Base-by-base conservation (phyloP, 768 basidiomycete species). In the Leucosporidium scottii region DNA sequence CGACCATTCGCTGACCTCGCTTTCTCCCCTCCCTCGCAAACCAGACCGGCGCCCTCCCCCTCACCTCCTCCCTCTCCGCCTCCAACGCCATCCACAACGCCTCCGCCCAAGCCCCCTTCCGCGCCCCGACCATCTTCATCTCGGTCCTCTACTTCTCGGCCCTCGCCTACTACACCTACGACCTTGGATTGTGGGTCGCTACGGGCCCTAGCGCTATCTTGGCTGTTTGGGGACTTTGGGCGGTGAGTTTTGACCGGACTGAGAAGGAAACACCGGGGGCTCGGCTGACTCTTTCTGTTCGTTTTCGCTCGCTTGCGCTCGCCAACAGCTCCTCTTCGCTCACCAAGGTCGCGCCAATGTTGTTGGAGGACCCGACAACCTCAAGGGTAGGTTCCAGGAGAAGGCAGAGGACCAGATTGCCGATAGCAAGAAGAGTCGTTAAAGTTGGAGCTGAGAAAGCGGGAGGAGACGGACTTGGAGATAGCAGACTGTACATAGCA, bases 11-110 rank as follows among this genome's bases (percentile, higher is more conserved):
- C 51, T 53, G 15, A 53, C 51, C n/a, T 53, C 8, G 2, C 17
- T 17, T n/a, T 53, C 51, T 9, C 20, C 49, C 31, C 9, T 23
- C 18, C 1, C 13, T 44, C 18, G 0, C 10, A 4, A 34, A 34
- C 25, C 62, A 70, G 65, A 61, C 62, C n/a, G 69, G 69, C 25
- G 54, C 63, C 30, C 4, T 70, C 27, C 69, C 69, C 23, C 59
- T 70, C 55, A 64, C 55, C 18, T 65, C 68, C 17, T 62, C 60
- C 59, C 48, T 69, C 64, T 54, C 64, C 18, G 56, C 65, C 34
- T 21, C 44, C 12, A n/a, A 39, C 27, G 54, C 48, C 4, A 34
- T 64, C 21, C 59, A 57, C 27, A 13, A 59, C 21, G 50, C 62
- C 5, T 44, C 58, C 8, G 39, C 25, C 25, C 44, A 62, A 1